These are phyloP conservation scores for Fusarium nurragi DNA, from an alignment of 2,329 filamentous ascomycete genomes.

Conservation along the genomic window DNA sequence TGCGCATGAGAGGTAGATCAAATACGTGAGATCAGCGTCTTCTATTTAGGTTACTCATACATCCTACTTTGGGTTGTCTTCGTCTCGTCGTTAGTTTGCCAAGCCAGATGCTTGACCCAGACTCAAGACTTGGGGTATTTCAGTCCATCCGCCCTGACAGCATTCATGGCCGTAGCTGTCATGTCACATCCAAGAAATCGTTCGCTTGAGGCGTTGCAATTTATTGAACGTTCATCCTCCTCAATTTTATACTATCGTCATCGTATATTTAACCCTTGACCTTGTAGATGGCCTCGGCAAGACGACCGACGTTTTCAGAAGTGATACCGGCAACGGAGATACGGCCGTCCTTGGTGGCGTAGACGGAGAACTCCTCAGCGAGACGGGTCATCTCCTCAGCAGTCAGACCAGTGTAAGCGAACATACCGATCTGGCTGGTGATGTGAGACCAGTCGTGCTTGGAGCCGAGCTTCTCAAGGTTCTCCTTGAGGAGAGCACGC, in stretches of 20 bases:
- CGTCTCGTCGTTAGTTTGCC: slow-evolving; percentile 33
- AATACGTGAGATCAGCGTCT: slow-evolving; percentile 11
- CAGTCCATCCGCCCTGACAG: slow-evolving; percentile 29
- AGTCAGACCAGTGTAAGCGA: slow-evolving; percentile 94
- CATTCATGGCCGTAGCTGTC: slow-evolving; percentile 29
- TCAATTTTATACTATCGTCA: neutral
- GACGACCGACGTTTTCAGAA: slow-evolving; percentile 77
- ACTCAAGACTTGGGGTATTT: slow-evolving; percentile 43
- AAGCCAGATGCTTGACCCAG: slow-evolving; percentile 18
- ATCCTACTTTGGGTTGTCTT: slow-evolving; percentile 32
- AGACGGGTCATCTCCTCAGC: slow-evolving; percentile 91
- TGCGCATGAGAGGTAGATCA: neutral
- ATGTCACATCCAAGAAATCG: slow-evolving; percentile 21
- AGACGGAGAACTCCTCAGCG: slow-evolving; percentile 96
- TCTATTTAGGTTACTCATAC: slow-evolving; percentile 40
- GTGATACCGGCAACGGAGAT: slow-evolving; percentile 90
- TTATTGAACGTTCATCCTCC: neutral
- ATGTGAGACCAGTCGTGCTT: slow-evolving; percentile 99
- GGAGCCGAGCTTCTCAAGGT: slow-evolving; percentile 93
- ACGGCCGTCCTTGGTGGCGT: slow-evolving; percentile 91
- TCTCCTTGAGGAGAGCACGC: slow-evolving; percentile 91
- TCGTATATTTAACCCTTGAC: slow-evolving; percentile 69
- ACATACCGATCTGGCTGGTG: slow-evolving; percentile 99
- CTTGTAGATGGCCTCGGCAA: slow-evolving; percentile 86
- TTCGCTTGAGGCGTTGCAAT: neutral